These are phyloP conservation scores for Penicillium sp. DNA, from an alignment of 2,329 filamentous ascomycete species.

Conservation along the genomic window DNA sequence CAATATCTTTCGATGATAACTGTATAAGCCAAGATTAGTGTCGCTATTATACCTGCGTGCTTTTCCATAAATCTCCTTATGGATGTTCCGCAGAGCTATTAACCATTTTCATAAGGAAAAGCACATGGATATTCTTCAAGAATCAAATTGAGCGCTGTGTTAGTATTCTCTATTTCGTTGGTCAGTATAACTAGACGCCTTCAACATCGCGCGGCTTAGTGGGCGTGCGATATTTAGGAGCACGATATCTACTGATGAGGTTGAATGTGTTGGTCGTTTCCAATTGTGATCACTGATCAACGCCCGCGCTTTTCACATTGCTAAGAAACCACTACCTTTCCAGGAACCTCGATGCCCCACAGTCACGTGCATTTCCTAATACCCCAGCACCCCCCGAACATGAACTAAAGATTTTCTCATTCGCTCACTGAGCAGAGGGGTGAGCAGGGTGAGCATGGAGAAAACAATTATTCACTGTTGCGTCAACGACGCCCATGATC, in stretches of 20 bases:
- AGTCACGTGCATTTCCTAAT: conserved; percentile 11
- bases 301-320: conserved; percentile 8
- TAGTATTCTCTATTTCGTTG: too few species aligned
- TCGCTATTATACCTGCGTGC: not conserved
- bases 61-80: not conserved
- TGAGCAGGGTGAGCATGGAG: conserved; percentile 10
- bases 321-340: conserved; percentile 1
- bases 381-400: conserved; percentile 4
- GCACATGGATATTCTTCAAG: too few species aligned
- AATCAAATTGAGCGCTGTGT: too few species aligned
- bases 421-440: conserved; percentile 10
- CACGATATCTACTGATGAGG: not conserved
- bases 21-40: too few species aligned
- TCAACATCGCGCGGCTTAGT: not conserved
- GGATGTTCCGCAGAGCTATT: too few species aligned
- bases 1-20: not conserved
- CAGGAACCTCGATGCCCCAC: not conserved
- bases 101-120: too few species aligned
- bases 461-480: not conserved
- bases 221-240: not conserved
- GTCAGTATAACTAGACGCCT: not conserved
- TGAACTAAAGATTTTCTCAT: conserved; percentile 2
- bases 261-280: not conserved
- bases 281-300: conserved; percentile 5
- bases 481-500: not conserved